Base-by-base conservation (phyloP, 331 rosid species). In the Saraca asoca region DNA sequence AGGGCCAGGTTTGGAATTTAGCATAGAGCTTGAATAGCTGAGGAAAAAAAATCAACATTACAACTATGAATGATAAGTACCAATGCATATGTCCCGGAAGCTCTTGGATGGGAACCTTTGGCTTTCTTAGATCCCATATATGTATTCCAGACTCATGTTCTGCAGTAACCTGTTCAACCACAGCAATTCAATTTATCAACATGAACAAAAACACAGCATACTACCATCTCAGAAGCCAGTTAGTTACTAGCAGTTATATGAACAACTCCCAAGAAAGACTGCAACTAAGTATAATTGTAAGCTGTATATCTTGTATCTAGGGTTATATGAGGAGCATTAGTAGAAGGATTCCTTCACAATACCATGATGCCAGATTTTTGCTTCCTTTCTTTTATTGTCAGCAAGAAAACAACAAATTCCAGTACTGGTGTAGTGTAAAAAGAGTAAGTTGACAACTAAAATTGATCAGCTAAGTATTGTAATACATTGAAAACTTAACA, bases 1-100 rank as follows among this genome's bases (percentile, higher is more conserved):
- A 24, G 0, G 18, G 20, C 9, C 11, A 35, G 11, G 38, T 64
- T 1, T 42, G 12, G 41, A 51, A 69, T 44, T 72, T 45, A n/a
- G 46, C 50, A 53, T 44, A 57, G 55, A 52, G 75, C 58, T 42
- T 63, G 67, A 49, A 29, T 24, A 24, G 3, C 31, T 24, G 31
- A 24, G 31, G 3, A 24, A 8, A 51, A 76, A 69, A 54, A 73
- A 70, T 8, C 59, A 62, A 12, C 62, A 58, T 49, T 51, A 63
- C 53, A 60, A 72, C 46, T 20, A 15, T 54, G 62, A 18, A 35
- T 62, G 58, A 51, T 9, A 29, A 20, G 66, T 94, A 94, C 99
- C 99, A 88, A 81, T 94, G 99, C 64, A 96, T 85, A 65, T 94
- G 99, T 59, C 99, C 97, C 14, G 89, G 91, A 80, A 94, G 89